Evolutionary conservation across 2,329 filamentous ascomycete genomes (phyloP).

Genomic region (Leptographium galeiforme): DNA sequence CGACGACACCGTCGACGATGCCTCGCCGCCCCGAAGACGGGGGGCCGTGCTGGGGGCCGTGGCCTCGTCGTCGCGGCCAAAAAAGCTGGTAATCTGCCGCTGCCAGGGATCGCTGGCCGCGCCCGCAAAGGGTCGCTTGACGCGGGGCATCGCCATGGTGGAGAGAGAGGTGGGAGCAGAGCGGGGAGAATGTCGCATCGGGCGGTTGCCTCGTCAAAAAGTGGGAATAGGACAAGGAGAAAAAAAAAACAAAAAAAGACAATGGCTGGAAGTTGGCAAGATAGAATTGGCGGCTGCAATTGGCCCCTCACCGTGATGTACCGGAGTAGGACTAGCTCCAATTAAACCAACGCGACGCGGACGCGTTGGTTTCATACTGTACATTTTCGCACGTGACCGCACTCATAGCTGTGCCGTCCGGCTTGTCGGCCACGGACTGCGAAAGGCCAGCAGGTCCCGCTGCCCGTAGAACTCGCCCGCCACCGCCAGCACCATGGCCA

Average conservation of each 20-base stretch:
- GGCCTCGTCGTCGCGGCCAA: slow-evolving; percentile 20
- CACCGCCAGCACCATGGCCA: slow-evolving; percentile 86
- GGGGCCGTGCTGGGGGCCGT: slow-evolving; percentile 16
- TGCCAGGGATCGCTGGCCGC: slow-evolving; percentile 43
- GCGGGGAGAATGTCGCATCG: not conserved
- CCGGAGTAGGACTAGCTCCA: not conserved
- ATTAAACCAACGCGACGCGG: slow-evolving; percentile 1
- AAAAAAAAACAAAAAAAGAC: not conserved
- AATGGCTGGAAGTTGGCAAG: not conserved
- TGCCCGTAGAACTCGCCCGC: slow-evolving; percentile 85
- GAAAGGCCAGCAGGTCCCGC: slow-evolving; percentile 65
- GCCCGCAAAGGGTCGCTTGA: slow-evolving; percentile 50
- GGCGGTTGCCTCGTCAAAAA: not conserved
- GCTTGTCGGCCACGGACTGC: slow-evolving; percentile 35
- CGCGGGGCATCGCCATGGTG: slow-evolving; percentile 28
- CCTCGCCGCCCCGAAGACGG: slow-evolving; percentile 14
- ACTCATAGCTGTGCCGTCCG: not conserved
- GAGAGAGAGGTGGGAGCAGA: not conserved
- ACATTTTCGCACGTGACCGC: too few relatives aligned
- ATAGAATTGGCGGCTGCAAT: not conserved
- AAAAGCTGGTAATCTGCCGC: slow-evolving; percentile 53
- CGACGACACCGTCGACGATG: slow-evolving; percentile 14
- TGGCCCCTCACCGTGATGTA: not conserved
- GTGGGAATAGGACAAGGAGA: not conserved
- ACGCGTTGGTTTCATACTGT: too few relatives aligned